phyloP scores from a whole-genome alignment of 495 filamentous ascomycete genomes.

The Hamigera avellanea region DNA sequence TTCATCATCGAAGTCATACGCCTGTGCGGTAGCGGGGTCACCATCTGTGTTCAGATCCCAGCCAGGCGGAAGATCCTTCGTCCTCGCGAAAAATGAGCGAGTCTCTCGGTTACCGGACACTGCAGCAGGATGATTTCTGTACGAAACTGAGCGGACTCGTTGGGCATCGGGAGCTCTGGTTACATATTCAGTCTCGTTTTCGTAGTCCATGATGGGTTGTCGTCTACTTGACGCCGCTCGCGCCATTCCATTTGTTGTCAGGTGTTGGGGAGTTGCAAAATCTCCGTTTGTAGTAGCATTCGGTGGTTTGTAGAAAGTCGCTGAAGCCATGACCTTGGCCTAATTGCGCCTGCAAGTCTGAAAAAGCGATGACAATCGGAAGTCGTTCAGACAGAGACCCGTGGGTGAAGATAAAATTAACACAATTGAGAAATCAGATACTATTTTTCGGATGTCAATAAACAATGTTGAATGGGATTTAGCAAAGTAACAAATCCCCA shows the following conservation, averaged over 20 bases:
- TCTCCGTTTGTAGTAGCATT: slow-evolving; percentile 18
- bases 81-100: slow-evolving; percentile 12
- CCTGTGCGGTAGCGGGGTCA: background rate
- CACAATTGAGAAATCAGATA: too few relatives aligned
- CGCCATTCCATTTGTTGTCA: slow-evolving; percentile 29
- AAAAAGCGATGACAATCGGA: too few relatives aligned
- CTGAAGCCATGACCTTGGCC: slow-evolving; percentile 1
- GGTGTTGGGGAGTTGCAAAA: slow-evolving; percentile 36
- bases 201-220: slow-evolving; percentile 10
- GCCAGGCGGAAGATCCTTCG: slow-evolving; percentile 6
- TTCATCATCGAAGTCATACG: background rate
- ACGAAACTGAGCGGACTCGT: slow-evolving; percentile 46
- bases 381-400: too few relatives aligned
- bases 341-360: background rate
- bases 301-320: slow-evolving; percentile 3
- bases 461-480: too few relatives aligned
- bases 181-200: background rate
- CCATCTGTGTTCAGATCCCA: background rate
- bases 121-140: slow-evolving; percentile 16
- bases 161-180: slow-evolving; percentile 44
- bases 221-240: slow-evolving; percentile 24
- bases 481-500: too few relatives aligned
- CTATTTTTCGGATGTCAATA: too few relatives aligned
- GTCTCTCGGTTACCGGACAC: slow-evolving; percentile 1
- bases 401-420: too few relatives aligned